A percentile compares a stretch with the other conserved stretches of the same genome.
Evolutionary conservation across 352 stramenopile genomes (phyloP).

Genomic region (Globisporangium echinulatum): DNA sequence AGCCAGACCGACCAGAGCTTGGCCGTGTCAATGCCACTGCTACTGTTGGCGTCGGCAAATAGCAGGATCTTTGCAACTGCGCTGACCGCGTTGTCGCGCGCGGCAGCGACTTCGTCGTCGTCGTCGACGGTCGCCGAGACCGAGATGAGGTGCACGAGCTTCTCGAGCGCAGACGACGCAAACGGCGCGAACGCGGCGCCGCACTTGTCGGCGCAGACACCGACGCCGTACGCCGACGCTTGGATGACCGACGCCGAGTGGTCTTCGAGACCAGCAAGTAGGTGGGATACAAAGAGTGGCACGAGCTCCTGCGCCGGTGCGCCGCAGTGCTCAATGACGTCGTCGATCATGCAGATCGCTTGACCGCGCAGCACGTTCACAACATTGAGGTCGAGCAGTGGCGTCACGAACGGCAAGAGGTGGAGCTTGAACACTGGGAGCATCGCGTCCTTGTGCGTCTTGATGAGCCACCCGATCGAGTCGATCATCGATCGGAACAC

Average conservation of each 20-base stretch:
- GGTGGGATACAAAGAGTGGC: constrained; percentile 61
- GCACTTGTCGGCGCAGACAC: constrained; percentile 77
- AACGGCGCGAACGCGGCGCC: constrained; percentile 67
- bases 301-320: constrained; percentile 62
- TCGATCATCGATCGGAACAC: constrained; percentile 80
- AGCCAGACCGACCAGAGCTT: constrained; percentile 74
- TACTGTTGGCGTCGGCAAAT: constrained; percentile 13
- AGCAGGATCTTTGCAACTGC: constrained; percentile 78
- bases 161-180: constrained; percentile 56
- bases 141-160: constrained; percentile 62
- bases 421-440: constrained; percentile 72
- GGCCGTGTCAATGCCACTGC: constrained; percentile 47
- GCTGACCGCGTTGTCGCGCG: constrained; percentile 78
- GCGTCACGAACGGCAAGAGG: constrained; percentile 56
- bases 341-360: constrained; percentile 85
- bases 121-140: constrained; percentile 44
- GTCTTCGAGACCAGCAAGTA: constrained; percentile 72
- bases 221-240: constrained; percentile 76
- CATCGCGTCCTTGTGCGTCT: constrained; percentile 72
- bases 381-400: constrained; percentile 53
- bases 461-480: constrained; percentile 82
- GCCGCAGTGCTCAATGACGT: constrained; percentile 84
- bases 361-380: constrained; percentile 66
- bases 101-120: constrained; percentile 47
- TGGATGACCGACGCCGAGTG: constrained; percentile 59